A percentile compares a stretch with the other conserved stretches of the same genome.
These are phyloP conservation scores for Pyricularia sp. DNA, from an alignment of 2,329 filamentous ascomycete genomes.

Conservation along the genomic window DNA sequence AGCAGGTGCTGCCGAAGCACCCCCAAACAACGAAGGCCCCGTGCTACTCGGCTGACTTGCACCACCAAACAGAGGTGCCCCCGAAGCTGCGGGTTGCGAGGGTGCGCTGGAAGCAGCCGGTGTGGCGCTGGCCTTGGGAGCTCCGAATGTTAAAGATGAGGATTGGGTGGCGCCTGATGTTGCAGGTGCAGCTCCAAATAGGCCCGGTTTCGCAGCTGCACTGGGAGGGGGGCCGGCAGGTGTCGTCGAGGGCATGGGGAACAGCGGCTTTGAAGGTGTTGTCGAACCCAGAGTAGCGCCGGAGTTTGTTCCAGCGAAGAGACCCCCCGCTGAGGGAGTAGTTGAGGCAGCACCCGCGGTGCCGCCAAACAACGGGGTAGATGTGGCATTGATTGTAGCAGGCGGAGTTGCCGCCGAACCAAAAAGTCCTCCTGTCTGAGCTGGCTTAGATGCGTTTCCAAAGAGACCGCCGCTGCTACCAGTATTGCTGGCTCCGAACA, in stretches of 20 bases:
- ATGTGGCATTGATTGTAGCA: constrained; percentile 11
- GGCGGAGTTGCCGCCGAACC: constrained; percentile 11
- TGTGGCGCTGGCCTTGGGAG: neutral
- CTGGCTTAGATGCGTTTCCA: constrained; percentile 16
- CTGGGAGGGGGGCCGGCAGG: constrained; percentile 41
- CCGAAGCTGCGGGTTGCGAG: constrained; percentile 7
- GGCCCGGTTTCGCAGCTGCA: constrained; percentile 14
- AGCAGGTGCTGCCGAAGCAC: constrained; percentile 4
- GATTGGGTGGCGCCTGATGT: neutral
- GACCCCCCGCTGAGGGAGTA: constrained; percentile 7
- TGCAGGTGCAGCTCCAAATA: constrained; percentile 7
- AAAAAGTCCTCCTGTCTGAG: constrained; percentile 17
- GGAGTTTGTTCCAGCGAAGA: constrained; percentile 11
- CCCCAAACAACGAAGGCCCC: constrained; percentile 5
- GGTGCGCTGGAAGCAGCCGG: constrained; percentile 4
- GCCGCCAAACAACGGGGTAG: constrained; percentile 17
- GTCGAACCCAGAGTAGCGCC: constrained; percentile 11
- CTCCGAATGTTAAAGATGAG: neutral
- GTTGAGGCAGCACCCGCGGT: constrained; percentile 7
- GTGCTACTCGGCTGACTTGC: neutral
- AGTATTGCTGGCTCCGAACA: constrained; percentile 2
- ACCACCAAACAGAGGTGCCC: neutral
- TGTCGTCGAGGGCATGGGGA: constrained; percentile 38
- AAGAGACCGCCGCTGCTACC: constrained; percentile 17
- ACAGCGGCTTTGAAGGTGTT: constrained; percentile 34